phyloP scores from a whole-genome alignment of 257 asterid species.

The Lavandula angustifolia region DNA sequence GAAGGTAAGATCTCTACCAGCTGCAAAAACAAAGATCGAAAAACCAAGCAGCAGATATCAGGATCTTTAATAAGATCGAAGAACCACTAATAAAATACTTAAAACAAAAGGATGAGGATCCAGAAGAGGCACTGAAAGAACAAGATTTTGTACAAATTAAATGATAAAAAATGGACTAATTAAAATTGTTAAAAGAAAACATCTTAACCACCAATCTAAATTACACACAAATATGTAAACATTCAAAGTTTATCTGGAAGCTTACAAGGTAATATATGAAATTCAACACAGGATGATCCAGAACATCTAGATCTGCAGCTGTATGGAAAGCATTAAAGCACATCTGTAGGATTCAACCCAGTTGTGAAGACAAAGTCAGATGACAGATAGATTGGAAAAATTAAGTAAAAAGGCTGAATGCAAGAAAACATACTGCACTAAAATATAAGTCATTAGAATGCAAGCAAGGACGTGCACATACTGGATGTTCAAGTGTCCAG shows the following conservation, averaged over 20 bases:
- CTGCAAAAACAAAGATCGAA: neutral
- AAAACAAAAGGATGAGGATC: too few species aligned
- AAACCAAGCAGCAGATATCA: neutral
- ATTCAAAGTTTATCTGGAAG: slow-evolving; percentile 2
- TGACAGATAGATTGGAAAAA: neutral
- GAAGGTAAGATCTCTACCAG: slow-evolving; percentile 33
- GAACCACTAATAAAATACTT: too few species aligned
- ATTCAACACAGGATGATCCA: slow-evolving; percentile 82
- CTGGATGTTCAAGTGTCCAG: neutral
- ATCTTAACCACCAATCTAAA: neutral
- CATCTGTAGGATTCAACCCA: slow-evolving; percentile 46
- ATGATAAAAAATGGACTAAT: neutral
- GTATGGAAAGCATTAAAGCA: slow-evolving; percentile 83
- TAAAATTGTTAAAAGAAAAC: neutral
- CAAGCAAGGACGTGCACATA: neutral
- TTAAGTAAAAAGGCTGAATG: slow-evolving; percentile 2
- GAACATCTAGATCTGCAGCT: slow-evolving; percentile 88
- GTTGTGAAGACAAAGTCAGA: slow-evolving; percentile 29
- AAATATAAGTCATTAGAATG: neutral
- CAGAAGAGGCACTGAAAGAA: too few species aligned
- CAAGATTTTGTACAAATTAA: too few species aligned
- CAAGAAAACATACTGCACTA: neutral
- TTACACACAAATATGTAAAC: neutral
- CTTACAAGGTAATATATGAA: slow-evolving; percentile 80
- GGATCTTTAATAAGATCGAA: too few species aligned